Evolutionary conservation across 805 yeast species (phyloP), one percentile per base, ranked within the genome.

Genomic region (Deakozyma indianensis): DNA sequence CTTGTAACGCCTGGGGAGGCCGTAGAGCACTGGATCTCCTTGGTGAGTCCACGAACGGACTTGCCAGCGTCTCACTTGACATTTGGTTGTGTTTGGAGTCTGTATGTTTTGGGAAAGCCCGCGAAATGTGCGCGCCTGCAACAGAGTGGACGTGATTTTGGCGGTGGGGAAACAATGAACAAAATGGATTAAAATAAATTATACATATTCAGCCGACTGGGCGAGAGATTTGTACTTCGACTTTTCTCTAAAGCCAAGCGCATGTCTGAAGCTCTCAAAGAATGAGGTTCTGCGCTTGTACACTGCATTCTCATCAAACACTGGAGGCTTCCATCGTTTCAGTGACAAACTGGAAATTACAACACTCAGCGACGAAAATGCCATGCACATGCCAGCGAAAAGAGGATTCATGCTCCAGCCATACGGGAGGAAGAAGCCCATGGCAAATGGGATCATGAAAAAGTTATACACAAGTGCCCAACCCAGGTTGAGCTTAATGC

Each of bases 311-410:
- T n/a, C n/a, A n/a, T 27, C 41, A 9, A 38, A 35, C 11, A 27
- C 27, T 14, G 53, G 56, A 3, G 53, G 61, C 45, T 47, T 50
- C 72, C 72, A 92, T 42, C 64, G 62, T 59, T 80, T 84, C 54
- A 92, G 68, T 57, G 77, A 55, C 48, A 92, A 68, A 1, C 96
- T 86, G 49, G 86, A 83, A 32, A 78, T 54, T 4, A 92, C 88
- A 16, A 92, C 98, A 56, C 94, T 82, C 3, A 87, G 80, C 1
- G 95, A 83, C 51, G 95, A 83, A 53, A 85, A 67, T 0, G 96
- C 95, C 98, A 92, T 94, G 0, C 96, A 82, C 1, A 80, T 81
- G 41, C 94, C 88, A 1, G 97, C 97, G 50, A 83, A 73, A 69
- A 86, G 76, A 2, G 98, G 98, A 41, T 86, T 82, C 52, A 90